These are phyloP conservation scores for Pyrenochaeta sp. DNA, from an alignment of 2,329 filamentous ascomycete genomes.

Conservation along the genomic window DNA sequence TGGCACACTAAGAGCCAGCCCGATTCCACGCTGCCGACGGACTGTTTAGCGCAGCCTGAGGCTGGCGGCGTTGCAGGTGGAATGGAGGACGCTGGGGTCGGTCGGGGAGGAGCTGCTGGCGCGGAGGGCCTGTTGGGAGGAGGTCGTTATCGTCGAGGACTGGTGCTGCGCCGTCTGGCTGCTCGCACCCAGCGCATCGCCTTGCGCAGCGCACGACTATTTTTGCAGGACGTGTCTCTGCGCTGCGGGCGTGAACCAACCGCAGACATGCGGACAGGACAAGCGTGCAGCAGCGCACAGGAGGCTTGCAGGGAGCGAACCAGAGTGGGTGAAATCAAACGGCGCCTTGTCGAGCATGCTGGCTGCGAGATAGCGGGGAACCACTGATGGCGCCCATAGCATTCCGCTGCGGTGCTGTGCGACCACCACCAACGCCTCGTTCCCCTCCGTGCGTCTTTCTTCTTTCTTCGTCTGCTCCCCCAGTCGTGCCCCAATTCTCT, in stretches of 20 bases:
- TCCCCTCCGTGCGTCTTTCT: conserved; percentile 25
- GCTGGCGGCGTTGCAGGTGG: conserved; percentile 14
- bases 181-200: conserved; percentile 11
- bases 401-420: conserved; percentile 35
- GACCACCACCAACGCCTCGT: conserved; percentile 31
- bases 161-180: conserved; percentile 14
- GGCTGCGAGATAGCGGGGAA: conserved; percentile 36
- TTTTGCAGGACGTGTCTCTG: conserved; percentile 14
- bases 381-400: conserved; percentile 35
- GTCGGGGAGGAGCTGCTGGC: too few relatives aligned
- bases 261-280: conserved; percentile 22
- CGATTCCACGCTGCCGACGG: conserved; percentile 35
- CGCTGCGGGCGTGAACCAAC: conserved; percentile 25
- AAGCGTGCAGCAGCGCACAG: conserved; percentile 26
- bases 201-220: conserved; percentile 10
- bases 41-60: conserved; percentile 10
- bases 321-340: conserved; percentile 34
- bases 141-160: too few relatives aligned
- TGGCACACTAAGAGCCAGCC: conserved; percentile 30
- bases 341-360: conserved; percentile 38
- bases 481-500: conserved; percentile 13
- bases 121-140: background rate
- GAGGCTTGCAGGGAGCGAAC: conserved; percentile 38
- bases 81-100: too few relatives aligned
- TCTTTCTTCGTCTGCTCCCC: conserved; percentile 21